Evolutionary conservation across 2,329 filamentous ascomycete genomes (phyloP).

Genomic region (Claviceps maximensis): DNA sequence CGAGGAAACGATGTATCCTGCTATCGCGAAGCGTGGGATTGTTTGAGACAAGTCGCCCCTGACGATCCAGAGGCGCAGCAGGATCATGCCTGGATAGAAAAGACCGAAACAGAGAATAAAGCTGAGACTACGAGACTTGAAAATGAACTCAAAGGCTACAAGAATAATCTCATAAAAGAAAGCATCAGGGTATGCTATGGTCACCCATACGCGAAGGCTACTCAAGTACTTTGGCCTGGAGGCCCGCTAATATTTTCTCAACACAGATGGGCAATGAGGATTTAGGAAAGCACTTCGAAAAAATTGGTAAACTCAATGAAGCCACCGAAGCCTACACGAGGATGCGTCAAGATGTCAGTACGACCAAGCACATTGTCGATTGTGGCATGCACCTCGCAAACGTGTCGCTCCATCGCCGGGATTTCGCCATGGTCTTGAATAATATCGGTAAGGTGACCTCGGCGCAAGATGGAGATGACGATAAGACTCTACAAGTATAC

Average conservation of each 20-base stretch:
- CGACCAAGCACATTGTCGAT: constrained; percentile 68
- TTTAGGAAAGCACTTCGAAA: constrained; percentile 70
- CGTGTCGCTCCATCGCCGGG: constrained; percentile 60
- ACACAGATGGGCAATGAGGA: constrained; percentile 86
- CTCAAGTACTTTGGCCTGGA: not conserved
- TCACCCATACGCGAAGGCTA: not conserved
- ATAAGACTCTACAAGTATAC: constrained; percentile 32
- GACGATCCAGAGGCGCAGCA: constrained; percentile 51
- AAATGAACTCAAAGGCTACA: constrained; percentile 77
- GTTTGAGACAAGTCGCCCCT: constrained; percentile 50
- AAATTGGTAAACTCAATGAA: constrained; percentile 56
- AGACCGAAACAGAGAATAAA: constrained; percentile 51
- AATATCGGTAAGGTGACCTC: constrained; percentile 49
- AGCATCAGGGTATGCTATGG: constrained; percentile 60
- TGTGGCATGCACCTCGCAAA: constrained; percentile 68
- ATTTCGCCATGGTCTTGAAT: constrained; percentile 59
- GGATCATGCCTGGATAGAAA: constrained; percentile 66
- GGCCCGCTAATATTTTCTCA: not conserved
- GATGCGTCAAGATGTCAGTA: constrained; percentile 85
- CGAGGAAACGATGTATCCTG: constrained; percentile 56
- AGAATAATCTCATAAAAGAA: constrained; percentile 94
- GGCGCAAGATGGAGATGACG: constrained; percentile 32
- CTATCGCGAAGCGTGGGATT: constrained; percentile 57
- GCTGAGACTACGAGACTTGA: constrained; percentile 65
- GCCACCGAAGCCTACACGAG: constrained; percentile 68